phyloP scores from a whole-genome alignment of 179 eudicot species.

The Carnegiea gigantea region DNA sequence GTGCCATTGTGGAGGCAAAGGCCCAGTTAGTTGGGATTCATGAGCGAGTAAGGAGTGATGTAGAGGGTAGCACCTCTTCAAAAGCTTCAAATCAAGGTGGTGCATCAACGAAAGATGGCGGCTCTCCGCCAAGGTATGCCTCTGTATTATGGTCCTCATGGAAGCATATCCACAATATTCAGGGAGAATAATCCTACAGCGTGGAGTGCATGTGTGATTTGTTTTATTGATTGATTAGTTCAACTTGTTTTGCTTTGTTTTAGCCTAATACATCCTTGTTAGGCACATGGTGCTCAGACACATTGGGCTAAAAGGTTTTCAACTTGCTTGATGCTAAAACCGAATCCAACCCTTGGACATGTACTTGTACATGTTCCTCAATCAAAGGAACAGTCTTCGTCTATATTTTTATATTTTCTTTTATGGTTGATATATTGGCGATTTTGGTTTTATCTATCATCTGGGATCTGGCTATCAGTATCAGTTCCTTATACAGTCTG shows the following conservation, averaged over 20 bases:
- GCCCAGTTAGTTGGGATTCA: slow-evolving; percentile 84
- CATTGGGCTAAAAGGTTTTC: too few species aligned
- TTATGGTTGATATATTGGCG: too few species aligned
- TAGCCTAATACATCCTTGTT: not conserved
- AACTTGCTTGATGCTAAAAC: not conserved
- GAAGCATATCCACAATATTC: not conserved
- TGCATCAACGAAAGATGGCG: slow-evolving; percentile 47
- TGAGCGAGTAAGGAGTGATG: slow-evolving; percentile 93
- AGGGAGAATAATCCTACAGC: not conserved
- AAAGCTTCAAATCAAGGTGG: slow-evolving; percentile 42
- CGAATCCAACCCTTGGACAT: not conserved
- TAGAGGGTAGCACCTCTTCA: slow-evolving; percentile 46
- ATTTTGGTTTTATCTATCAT: too few species aligned
- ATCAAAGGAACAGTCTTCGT: too few species aligned
- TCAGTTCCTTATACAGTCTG: too few species aligned
- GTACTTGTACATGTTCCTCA: not conserved
- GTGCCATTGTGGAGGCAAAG: slow-evolving; percentile 84
- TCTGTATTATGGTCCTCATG: not conserved
- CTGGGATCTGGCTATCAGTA: too few species aligned
- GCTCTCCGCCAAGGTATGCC: slow-evolving; percentile 70
- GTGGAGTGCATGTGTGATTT: not conserved
- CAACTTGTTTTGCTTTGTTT: not conserved
- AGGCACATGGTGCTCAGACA: not conserved
- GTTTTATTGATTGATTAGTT: not conserved
- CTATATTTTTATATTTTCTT: too few species aligned